These are phyloP conservation scores for Bassia scoparia DNA, from an alignment of 148 eudicot genomes.

Conservation along the genomic window DNA sequence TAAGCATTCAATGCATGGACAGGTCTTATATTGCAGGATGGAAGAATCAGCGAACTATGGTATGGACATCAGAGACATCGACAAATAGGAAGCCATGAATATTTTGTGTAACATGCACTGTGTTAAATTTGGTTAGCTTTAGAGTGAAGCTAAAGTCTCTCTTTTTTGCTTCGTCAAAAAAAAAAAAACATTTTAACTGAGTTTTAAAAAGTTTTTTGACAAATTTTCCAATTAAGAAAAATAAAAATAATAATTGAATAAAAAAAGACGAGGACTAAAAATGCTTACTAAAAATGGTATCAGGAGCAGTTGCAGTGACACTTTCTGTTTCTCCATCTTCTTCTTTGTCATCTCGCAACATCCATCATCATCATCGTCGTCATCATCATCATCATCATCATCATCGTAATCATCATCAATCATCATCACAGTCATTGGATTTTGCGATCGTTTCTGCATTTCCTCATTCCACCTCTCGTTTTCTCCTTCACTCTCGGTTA, in stretches of 20 bases:
- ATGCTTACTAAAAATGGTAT: conserved; percentile 2
- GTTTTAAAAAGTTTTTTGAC: too few relatives aligned
- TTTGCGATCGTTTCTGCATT: conserved; percentile 1
- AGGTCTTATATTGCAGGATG: too few relatives aligned
- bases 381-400: not conserved
- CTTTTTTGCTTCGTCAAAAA: too few relatives aligned
- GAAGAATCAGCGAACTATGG: too few relatives aligned
- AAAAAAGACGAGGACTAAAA: too few relatives aligned
- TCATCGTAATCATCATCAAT: not conserved
- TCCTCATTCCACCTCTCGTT: conserved; percentile 1
- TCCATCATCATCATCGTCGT: not conserved
- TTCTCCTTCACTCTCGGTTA: not conserved
- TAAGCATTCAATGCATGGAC: too few relatives aligned
- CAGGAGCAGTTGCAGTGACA: not conserved
- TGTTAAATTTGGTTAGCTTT: too few relatives aligned
- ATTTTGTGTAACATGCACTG: too few relatives aligned
- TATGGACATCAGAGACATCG: too few relatives aligned
- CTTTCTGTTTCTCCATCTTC: not conserved
- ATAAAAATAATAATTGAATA: not conserved
- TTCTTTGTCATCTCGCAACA: not conserved
- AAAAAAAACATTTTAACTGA: too few relatives aligned
- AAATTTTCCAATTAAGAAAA: not conserved
- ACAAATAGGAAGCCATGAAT: too few relatives aligned
- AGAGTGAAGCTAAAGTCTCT: too few relatives aligned
- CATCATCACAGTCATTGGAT: not conserved